These are phyloP conservation scores for Scenedesmus sp. DNA, from an alignment of 163 green algal genomes.

Conservation along the genomic window DNA sequence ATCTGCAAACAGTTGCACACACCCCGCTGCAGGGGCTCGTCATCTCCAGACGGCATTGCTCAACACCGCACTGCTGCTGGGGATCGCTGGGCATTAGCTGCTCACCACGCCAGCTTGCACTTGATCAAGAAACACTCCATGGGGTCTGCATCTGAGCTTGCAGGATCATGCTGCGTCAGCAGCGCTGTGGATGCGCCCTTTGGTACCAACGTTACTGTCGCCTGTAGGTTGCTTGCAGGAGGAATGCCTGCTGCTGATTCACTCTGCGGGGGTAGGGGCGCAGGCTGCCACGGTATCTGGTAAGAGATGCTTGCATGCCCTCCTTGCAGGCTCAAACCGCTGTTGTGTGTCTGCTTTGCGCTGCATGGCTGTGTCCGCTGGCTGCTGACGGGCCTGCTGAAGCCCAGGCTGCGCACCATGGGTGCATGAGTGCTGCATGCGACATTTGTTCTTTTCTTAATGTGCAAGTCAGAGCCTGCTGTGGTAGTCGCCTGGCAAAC, in stretches of 20 bases:
- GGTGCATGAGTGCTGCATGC: background rate
- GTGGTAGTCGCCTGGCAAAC: background rate
- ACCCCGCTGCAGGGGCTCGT: background rate
- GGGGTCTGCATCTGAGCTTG: background rate
- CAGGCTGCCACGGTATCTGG: background rate
- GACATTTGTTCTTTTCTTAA: background rate
- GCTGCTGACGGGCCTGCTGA: background rate
- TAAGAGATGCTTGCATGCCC: background rate
- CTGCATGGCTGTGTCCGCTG: background rate
- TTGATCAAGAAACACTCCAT: slow-evolving; percentile 48
- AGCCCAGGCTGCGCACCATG: background rate
- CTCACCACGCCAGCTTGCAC: slow-evolving; percentile 54
- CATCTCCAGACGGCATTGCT: background rate
- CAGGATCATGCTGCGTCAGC: background rate
- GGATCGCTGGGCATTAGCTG: background rate
- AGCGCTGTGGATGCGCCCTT: background rate
- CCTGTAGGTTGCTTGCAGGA: slow-evolving; percentile 28
- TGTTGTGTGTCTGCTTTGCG: background rate
- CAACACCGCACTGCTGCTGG: background rate
- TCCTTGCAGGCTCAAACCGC: background rate
- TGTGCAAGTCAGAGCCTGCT: background rate
- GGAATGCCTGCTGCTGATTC: slow-evolving; percentile 2
- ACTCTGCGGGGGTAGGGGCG: background rate
- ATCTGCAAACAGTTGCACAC: background rate
- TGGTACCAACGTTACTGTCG: slow-evolving; percentile 43